Evolutionary conservation across 2,329 filamentous ascomycete genomes (phyloP).

Genomic region (Fusarium acutatum): DNA sequence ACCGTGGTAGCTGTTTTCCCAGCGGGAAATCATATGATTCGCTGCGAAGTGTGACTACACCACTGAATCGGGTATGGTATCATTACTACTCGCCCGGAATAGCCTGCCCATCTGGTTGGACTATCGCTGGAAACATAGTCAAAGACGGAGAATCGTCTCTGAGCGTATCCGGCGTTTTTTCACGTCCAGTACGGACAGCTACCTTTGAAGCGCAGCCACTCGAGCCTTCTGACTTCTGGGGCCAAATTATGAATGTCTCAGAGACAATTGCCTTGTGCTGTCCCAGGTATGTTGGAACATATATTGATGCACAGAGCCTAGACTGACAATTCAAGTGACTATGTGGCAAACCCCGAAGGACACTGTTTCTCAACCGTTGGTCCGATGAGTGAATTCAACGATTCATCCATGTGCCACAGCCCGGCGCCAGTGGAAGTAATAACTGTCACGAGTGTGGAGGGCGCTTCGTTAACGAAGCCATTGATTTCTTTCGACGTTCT

Average conservation of each 20-base stretch:
- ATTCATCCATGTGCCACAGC: background rate
- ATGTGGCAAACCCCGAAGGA: background rate
- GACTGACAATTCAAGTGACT: background rate
- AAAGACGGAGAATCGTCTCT: background rate
- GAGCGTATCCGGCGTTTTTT: background rate
- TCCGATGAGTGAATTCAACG: background rate
- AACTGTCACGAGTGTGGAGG: background rate
- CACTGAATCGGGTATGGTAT: background rate
- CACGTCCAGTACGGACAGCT: background rate
- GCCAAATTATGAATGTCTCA: background rate
- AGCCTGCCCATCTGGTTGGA: background rate
- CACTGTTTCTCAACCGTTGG: background rate
- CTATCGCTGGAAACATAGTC: background rate
- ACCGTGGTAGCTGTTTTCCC: background rate
- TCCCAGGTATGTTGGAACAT: background rate
- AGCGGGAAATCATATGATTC: background rate
- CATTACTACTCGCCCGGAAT: background rate
- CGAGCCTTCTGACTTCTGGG: background rate
- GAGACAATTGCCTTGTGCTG: constrained; percentile 6
- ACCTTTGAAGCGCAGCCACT: background rate
- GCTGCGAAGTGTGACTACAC: accelerated
- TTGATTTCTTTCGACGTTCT: background rate
- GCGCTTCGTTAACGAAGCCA: background rate
- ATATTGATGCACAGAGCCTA: accelerated
- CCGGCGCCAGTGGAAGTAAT: background rate